Evolutionary conservation across 1,139 yeast genomes (phyloP).

Genomic region (Pichia sp.): DNA sequence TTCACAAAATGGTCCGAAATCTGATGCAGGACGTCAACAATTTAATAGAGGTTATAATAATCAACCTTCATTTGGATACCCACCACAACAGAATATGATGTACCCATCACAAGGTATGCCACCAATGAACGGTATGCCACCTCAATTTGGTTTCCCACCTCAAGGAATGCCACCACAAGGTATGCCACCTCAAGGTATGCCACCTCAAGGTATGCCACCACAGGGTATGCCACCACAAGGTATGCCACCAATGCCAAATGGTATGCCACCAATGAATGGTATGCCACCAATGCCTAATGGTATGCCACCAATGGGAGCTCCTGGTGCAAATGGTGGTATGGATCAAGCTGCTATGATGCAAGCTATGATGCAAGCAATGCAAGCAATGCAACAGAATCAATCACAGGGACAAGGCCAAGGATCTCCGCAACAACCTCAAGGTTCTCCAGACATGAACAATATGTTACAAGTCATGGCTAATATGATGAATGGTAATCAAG

Average conservation of each 20-base stretch:
- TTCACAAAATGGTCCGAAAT: conserved; percentile 79
- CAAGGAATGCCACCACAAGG: conserved; percentile 1
- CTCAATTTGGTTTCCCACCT: background rate
- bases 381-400: conserved; percentile 25
- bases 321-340: conserved; percentile 9
- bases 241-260: background rate
- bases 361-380: conserved; percentile 28
- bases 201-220: background rate
- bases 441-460: conserved; percentile 26
- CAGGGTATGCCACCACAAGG: background rate
- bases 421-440: conserved; percentile 1
- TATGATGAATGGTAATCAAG: conserved; percentile 27
- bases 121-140: background rate
- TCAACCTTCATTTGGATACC: conserved; percentile 11
- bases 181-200: background rate
- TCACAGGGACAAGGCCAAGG: background rate
- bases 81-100: conserved; percentile 19
- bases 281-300: background rate
- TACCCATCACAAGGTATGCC: conserved; percentile 3
- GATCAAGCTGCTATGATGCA: conserved; percentile 26
- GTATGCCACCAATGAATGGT: conserved; percentile 3
- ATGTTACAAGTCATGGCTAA: conserved; percentile 29
- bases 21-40: conserved; percentile 35
- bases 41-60: conserved; percentile 9
- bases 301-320: conserved; percentile 1